These are phyloP conservation scores for Aspergillus floridensis DNA, from an alignment of 2,329 filamentous ascomycete species.

Conservation along the genomic window DNA sequence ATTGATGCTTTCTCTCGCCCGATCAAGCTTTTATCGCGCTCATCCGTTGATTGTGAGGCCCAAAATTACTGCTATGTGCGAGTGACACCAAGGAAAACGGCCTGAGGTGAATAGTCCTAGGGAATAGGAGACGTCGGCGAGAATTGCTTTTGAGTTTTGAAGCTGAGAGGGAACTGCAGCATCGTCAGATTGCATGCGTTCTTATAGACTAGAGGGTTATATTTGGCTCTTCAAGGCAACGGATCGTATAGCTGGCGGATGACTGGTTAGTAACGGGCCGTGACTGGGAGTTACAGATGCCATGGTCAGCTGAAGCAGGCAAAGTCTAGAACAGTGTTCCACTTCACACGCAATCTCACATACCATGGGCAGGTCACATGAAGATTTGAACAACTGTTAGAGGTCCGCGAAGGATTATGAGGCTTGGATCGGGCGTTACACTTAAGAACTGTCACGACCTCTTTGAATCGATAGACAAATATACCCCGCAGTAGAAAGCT, in stretches of 20 bases:
- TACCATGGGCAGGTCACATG: constrained; percentile 17
- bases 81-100: constrained; percentile 37
- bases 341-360: constrained; percentile 5
- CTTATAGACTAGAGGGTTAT: constrained; percentile 21
- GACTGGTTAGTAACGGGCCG: constrained; percentile 13
- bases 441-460: not conserved
- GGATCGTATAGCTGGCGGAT: constrained; percentile 21
- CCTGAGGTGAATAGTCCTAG: constrained; percentile 41
- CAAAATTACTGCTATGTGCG: constrained; percentile 32
- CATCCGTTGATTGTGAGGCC: constrained; percentile 30
- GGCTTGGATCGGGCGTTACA: constrained; percentile 13
- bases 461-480: constrained; percentile 1
- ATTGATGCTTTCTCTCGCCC: constrained; percentile 40
- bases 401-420: constrained; percentile 10
- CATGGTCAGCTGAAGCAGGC: constrained; percentile 8
- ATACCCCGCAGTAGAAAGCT: not conserved
- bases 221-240: constrained; percentile 17
- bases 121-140: constrained; percentile 45
- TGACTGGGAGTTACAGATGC: constrained; percentile 7
- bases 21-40: constrained; percentile 32
- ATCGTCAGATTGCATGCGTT: constrained; percentile 46
- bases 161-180: constrained; percentile 35
- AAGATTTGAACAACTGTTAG: constrained; percentile 11
- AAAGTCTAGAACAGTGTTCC: not conserved
- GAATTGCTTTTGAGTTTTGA: constrained; percentile 38